A percentile compares a stretch with the other conserved stretches of the same genome.
Evolutionary conservation across 208 protist genomes (phyloP).

Genomic region (Polymyxa betae): DNA sequence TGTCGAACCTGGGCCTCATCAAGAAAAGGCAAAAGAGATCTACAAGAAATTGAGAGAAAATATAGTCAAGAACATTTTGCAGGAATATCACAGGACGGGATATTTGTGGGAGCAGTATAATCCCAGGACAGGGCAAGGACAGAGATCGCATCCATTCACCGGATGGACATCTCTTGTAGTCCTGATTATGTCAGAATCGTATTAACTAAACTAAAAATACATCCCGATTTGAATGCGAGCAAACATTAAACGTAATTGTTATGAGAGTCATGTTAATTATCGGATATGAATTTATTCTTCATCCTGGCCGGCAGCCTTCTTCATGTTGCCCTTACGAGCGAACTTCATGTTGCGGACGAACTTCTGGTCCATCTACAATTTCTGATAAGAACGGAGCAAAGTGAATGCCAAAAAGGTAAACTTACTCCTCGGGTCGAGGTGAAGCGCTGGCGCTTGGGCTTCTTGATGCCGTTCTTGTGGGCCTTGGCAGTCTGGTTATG

Average conservation of each 20-base stretch:
- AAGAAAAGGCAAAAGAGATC: neutral
- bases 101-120: slow-evolving; percentile 67
- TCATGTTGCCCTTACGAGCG: slow-evolving; percentile 64
- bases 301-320: neutral
- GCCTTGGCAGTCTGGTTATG: slow-evolving; percentile 72
- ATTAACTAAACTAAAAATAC: slow-evolving; percentile 40
- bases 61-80: slow-evolving; percentile 59
- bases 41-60: slow-evolving; percentile 53
- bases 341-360: slow-evolving; percentile 67
- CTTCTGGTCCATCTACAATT: slow-evolving; percentile 69
- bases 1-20: neutral
- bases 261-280: neutral
- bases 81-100: slow-evolving; percentile 59
- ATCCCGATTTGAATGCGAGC: neutral
- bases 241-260: neutral
- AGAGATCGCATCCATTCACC: slow-evolving; percentile 59
- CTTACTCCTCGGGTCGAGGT: slow-evolving; percentile 66
- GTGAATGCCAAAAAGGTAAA: neutral
- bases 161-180: slow-evolving; percentile 63
- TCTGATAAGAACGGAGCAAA: too few species aligned
- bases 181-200: slow-evolving; percentile 62
- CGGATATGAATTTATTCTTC: neutral
- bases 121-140: slow-evolving; percentile 53
- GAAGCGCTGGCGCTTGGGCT: slow-evolving; percentile 58
- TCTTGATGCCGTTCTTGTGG: slow-evolving; percentile 76